Conservation (phyloP, 2,329 filamentous ascomycete genomes). For the Bipolaris victoriae region DNA sequence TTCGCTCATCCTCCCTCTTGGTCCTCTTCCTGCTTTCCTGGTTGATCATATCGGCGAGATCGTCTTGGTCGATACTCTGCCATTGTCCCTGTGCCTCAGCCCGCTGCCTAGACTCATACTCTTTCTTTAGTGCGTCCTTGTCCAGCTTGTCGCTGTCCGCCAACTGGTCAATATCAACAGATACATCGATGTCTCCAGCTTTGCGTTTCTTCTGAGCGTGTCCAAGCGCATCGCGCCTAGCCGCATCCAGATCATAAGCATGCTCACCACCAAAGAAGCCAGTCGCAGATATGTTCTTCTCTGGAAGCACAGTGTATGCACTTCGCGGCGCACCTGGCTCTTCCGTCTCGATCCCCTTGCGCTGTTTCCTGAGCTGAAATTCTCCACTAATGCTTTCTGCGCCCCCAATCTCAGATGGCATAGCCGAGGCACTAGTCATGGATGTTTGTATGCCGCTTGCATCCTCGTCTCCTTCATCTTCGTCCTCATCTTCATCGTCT, state of each 20-base stretch:
- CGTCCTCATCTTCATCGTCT: slow-evolving; percentile 72
- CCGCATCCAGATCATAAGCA: slow-evolving; percentile 81
- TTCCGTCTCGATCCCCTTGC: slow-evolving; percentile 82
- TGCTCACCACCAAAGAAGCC: slow-evolving; percentile 97
- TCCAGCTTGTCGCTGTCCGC: slow-evolving; percentile 75
- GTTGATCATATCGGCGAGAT: slow-evolving; percentile 94
- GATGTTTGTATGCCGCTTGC: slow-evolving; percentile 72
- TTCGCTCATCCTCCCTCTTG: slow-evolving; percentile 83
- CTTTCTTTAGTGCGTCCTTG: slow-evolving; percentile 80
- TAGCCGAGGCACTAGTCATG: slow-evolving; percentile 74
- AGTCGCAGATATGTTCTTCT: slow-evolving; percentile 81
- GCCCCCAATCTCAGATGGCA: slow-evolving; percentile 78
- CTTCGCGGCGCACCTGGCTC: slow-evolving; percentile 73
- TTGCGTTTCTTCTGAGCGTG: slow-evolving; percentile 86
- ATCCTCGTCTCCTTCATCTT: slow-evolving; percentile 64
- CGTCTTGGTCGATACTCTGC: slow-evolving; percentile 82
- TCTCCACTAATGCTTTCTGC: slow-evolving; percentile 82
- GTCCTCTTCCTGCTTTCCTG: slow-evolving; percentile 89
- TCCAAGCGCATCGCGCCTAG: slow-evolving; percentile 67
- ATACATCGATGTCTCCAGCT: slow-evolving; percentile 92
- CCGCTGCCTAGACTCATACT: slow-evolving; percentile 76
- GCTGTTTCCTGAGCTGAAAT: slow-evolving; percentile 87
- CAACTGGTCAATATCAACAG: slow-evolving; percentile 84
- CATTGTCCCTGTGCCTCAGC: slow-evolving; percentile 67
- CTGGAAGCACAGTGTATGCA: slow-evolving; percentile 88